These are phyloP conservation scores for Wickerhamomyces subpelliculosus DNA, from an alignment of 805 yeast genomes.

Conservation along the genomic window DNA sequence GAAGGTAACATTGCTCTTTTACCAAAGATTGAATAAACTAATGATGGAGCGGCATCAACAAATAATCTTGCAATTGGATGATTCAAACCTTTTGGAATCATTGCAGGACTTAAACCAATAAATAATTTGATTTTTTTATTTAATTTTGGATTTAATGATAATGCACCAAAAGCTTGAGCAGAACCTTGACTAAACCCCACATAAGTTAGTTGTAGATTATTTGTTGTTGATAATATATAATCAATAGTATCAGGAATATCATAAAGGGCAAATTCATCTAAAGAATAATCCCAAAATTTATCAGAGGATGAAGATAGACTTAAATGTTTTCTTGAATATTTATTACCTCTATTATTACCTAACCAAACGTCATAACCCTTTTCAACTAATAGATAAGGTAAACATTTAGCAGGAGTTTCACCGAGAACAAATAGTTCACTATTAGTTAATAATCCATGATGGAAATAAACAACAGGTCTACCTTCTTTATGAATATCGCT, in stretches of 20 bases:
- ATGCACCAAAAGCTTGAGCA: constrained; percentile 85
- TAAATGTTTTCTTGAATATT: constrained; percentile 50
- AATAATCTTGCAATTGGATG: constrained; percentile 71
- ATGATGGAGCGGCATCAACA: constrained; percentile 66
- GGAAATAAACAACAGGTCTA: constrained; percentile 57
- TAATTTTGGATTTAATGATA: constrained; percentile 57
- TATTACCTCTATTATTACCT: constrained; percentile 90
- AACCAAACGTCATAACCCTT: constrained; percentile 92
- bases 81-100: constrained; percentile 81
- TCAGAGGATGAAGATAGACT: constrained; percentile 20
- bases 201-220: constrained; percentile 43
- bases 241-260: constrained; percentile 84
- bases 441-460: constrained; percentile 78
- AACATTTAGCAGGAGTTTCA: constrained; percentile 32
- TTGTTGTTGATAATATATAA: constrained; percentile 53
- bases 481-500: neutral
- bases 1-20: constrained; percentile 69
- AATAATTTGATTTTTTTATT: constrained; percentile 50
- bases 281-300: constrained; percentile 81
- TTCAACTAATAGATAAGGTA: constrained; percentile 72
- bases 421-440: constrained; percentile 54
- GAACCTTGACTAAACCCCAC: constrained; percentile 93
- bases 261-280: constrained; percentile 86
- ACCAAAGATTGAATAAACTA: constrained; percentile 70
- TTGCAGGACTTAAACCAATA: constrained; percentile 89